A percentile compares a stretch with the other conserved stretches of the same genome.
These are phyloP conservation scores for Clarireedia homoeocarpa DNA, from an alignment of 2,329 filamentous ascomycete species.

Conservation along the genomic window DNA sequence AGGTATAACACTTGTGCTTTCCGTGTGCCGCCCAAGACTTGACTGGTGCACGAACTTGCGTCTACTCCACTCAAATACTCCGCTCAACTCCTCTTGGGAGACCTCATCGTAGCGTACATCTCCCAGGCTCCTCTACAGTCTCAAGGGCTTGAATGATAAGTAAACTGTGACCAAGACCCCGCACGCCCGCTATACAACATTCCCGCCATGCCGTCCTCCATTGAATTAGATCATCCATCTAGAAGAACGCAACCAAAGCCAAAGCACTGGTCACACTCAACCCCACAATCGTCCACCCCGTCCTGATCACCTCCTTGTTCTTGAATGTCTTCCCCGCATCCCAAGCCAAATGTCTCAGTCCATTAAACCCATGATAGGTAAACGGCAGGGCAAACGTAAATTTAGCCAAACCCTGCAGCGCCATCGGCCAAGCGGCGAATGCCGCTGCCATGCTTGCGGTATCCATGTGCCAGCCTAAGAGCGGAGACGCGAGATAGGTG, in stretches of 20 bases:
- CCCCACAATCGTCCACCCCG: slow-evolving; percentile 56
- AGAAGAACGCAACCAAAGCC: slow-evolving; percentile 25
- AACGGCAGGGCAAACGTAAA: slow-evolving; percentile 53
- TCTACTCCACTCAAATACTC: too few relatives aligned
- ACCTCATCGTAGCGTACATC: too few relatives aligned
- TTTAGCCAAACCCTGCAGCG: slow-evolving; percentile 53
- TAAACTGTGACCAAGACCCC: not conserved
- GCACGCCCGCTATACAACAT: not conserved
- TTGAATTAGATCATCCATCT: not conserved
- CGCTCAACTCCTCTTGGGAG: too few relatives aligned
- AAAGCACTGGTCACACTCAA: slow-evolving; percentile 42
- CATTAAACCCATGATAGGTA: slow-evolving; percentile 61
- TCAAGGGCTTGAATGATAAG: not conserved
- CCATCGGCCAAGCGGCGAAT: slow-evolving; percentile 53
- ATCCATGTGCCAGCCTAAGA: slow-evolving; percentile 61
- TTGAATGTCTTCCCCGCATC: slow-evolving; percentile 54
- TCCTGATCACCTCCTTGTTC: slow-evolving; percentile 57
- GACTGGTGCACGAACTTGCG: too few relatives aligned
- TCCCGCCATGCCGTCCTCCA: not conserved
- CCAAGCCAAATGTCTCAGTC: slow-evolving; percentile 65
- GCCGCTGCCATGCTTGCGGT: slow-evolving; percentile 54
- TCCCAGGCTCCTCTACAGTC: too few relatives aligned
- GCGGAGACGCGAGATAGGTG: slow-evolving; percentile 57
- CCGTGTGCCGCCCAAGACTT: too few relatives aligned
- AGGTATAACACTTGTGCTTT: too few relatives aligned